Base-by-base conservation (phyloP, 2,329 filamentous ascomycete species). In the Neocucurbitaria cava region DNA sequence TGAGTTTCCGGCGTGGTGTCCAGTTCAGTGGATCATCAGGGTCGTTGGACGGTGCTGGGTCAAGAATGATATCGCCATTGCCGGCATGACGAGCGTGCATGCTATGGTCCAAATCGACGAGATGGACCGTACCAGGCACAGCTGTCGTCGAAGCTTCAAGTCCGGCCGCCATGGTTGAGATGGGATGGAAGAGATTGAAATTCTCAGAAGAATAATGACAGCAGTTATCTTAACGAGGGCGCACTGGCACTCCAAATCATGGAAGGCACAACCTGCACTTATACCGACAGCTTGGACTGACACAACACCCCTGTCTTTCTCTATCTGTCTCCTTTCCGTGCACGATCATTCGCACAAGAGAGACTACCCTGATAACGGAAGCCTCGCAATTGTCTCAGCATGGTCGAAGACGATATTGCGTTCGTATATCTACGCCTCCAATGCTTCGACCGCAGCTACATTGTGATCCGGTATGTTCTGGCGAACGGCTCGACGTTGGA, bases 51-150 rank as follows among this genome's bases (percentile, higher is more conserved):
- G 72, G 72, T 13, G 70, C 60, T 10, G 78, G 77, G 5, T 79
- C 65, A n/a, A 79, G 67, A 8, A 79, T 72, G 17, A 79, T 76
- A 36, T 79, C 77, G 50, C 71, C 70, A 24, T 69, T 66, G 18
- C 59, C 58, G 15, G 76, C 73, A 63, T 79, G 77, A 38, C 71
- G 72, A 7, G 65, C 64, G 17, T 66, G 59, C 56, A 78, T 66
- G 2, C 66, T 76, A 6, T 76, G 73, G 17, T 76, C 67, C 11
- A 77, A 52, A 51, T 80, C 78, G 15, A 80, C 73, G 6, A 80
- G 65, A 52, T 79, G 77, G 3, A 79, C 75, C 2, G 77, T 80
- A 7, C 78, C 78, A 1, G 78, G 78, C 10, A 73, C 47, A 20
- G 54, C 33, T 6, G 44, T 43, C 18, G 28, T 40, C 7, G 18